Evolutionary conservation across 139 green algal species (phyloP), one percentile per base, ranked within the genome.

Genomic region (Ettlia oleoabundans): DNA sequence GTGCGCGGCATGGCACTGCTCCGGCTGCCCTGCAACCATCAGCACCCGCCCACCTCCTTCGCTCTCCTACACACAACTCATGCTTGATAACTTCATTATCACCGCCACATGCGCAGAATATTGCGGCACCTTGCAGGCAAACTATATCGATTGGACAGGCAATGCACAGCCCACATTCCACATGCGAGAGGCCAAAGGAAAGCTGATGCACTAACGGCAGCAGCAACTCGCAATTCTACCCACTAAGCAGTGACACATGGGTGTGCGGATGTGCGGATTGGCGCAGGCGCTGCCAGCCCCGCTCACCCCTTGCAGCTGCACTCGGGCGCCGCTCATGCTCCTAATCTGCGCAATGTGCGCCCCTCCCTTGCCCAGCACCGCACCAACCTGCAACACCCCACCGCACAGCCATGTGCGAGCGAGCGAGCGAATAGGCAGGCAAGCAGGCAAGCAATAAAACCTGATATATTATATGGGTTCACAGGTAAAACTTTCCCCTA

Each of bases 321-420:
- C 52, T 2, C 83, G 47, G 13, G 85, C 82, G 8, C 85, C 85
- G n/a, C 42, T 83, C 42, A 89, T 62, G 21, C 28, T 10, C 2
- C 85, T 65, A 7, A 88, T 81, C 76, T 89, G 83, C 15, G 55
- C 68, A 3, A 89, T 82, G 64, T 89, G 75, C 8, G 61, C 26
- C 35, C 85, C 85, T 55, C 82, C 85, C 64, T 88, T 88, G 41
- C 85, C 85, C 8, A 89, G 83, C 18, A 89, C 66, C 22, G 85
- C 85, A 0, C 85, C 85, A 26, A 82, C 85, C 81, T 89, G 81
- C 47, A 58, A 10, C 47, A 15, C 13, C 13, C 13, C 47, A 10
- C 47, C 10, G 47, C 8, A 32, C 61, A 19, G n/a, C 13, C 13
- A n/a, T 35, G 15, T 19, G 61, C 15, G 28, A 13, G 61, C 8